Conservation (phyloP, 2,329 filamentous ascomycete species). For the Trichoderma aggressivum region DNA sequence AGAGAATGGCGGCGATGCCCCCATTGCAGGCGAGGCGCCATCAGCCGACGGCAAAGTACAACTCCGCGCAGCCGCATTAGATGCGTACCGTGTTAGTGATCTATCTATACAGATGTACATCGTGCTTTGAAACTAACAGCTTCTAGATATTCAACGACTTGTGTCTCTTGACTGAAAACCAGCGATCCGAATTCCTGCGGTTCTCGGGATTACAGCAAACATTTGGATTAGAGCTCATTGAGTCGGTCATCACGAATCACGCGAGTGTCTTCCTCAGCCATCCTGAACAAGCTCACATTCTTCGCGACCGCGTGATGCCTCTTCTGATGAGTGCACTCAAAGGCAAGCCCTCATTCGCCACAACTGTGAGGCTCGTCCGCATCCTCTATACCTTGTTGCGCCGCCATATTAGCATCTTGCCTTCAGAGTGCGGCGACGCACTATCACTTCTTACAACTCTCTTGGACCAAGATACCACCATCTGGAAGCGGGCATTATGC, state of each 20-base stretch:
- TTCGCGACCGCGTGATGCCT: slow-evolving; percentile 76
- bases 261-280: slow-evolving; percentile 74
- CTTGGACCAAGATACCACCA: slow-evolving; percentile 76
- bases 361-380: slow-evolving; percentile 76
- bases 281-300: slow-evolving; percentile 73
- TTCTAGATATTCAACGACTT: slow-evolving; percentile 81
- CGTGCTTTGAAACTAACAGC: slow-evolving; percentile 17
- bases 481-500: slow-evolving; percentile 86
- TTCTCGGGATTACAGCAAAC: slow-evolving; percentile 75
- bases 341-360: slow-evolving; percentile 74
- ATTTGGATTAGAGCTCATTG: slow-evolving; percentile 87
- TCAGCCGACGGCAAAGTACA: slow-evolving; percentile 61
- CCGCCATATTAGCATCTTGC: slow-evolving; percentile 70
- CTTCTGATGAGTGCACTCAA: slow-evolving; percentile 75
- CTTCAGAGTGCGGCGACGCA: slow-evolving; percentile 77
- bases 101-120: neutral
- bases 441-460: slow-evolving; percentile 79
- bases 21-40: slow-evolving; percentile 64
- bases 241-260: slow-evolving; percentile 85
- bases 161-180: slow-evolving; percentile 80
- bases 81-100: slow-evolving; percentile 68
- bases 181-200: slow-evolving; percentile 76
- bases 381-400: slow-evolving; percentile 80
- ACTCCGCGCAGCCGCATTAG: slow-evolving; percentile 72
- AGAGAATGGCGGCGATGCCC: slow-evolving; percentile 49